A percentile compares a stretch with the other conserved stretches of the same genome.
Evolutionary conservation across 2,329 filamentous ascomycete genomes (phyloP).

Genomic region (Furcasterigmium sp.): DNA sequence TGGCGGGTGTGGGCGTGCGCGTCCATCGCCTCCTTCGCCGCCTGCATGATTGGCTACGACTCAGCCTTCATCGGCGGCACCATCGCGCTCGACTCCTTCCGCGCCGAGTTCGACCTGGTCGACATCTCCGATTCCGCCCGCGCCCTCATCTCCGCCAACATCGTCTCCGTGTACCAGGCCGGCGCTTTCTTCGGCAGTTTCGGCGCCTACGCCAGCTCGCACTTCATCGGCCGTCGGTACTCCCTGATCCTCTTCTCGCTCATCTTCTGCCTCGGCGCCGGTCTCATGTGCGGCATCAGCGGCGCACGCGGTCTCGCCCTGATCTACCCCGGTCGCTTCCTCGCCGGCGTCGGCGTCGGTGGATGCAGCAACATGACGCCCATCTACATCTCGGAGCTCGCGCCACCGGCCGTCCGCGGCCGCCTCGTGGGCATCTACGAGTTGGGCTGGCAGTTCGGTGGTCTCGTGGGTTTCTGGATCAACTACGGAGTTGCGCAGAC

Average conservation of each 20-base stretch:
- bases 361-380: constrained; percentile 42
- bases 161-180: constrained; percentile 12
- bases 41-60: constrained; percentile 8
- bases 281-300: constrained; percentile 52
- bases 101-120: constrained; percentile 9
- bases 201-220: constrained; percentile 27
- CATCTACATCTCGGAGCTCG: constrained; percentile 38
- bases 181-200: constrained; percentile 18
- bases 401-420: constrained; percentile 48
- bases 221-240: constrained; percentile 45
- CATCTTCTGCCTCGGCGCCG: constrained; percentile 31
- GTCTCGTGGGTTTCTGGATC: constrained; percentile 46
- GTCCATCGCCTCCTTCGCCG: constrained; percentile 27
- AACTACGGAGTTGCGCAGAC: constrained; percentile 19
- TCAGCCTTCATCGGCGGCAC: constrained; percentile 18
- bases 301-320: constrained; percentile 39
- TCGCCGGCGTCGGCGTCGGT: constrained; percentile 42
- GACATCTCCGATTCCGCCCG: neutral
- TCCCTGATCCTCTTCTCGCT: constrained; percentile 34
- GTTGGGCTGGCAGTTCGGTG: constrained; percentile 45
- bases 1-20: constrained; percentile 25
- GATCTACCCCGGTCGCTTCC: constrained; percentile 44
- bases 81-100: constrained; percentile 14
- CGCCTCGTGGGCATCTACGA: constrained; percentile 49
- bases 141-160: constrained; percentile 12